Evolutionary conservation across 192 early-diverging fungal genomes (phyloP).

Genomic region (Coemansia sp.): DNA sequence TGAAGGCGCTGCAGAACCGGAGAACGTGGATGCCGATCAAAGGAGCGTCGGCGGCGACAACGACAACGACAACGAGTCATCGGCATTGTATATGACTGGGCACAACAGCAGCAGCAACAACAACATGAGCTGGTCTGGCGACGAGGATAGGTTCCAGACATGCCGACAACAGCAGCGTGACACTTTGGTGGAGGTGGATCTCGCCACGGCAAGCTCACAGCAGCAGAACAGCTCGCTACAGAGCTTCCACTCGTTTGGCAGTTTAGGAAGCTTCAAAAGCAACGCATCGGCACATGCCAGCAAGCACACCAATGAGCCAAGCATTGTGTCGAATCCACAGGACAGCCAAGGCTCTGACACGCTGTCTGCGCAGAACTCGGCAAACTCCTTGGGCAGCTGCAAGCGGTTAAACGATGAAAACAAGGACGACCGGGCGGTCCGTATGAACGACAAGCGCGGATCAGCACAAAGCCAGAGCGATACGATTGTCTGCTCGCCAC

Average conservation of each 20-base stretch:
- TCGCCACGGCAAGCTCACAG: neutral
- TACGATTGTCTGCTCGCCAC: slow-evolving; percentile 47
- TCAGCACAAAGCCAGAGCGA: slow-evolving; percentile 52
- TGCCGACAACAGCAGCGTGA: slow-evolving; percentile 1
- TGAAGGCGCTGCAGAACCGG: neutral
- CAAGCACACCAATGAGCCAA: neutral
- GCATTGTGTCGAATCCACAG: neutral
- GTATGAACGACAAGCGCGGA: slow-evolving; percentile 41
- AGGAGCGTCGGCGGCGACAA: neutral
- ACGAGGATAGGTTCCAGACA: slow-evolving; percentile 1
- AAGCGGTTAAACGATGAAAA: neutral
- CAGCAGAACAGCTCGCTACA: neutral
- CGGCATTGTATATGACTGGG: neutral
- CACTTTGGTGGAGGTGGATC: slow-evolving; percentile 1
- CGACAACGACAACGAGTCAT: neutral
- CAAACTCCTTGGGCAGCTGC: neutral
- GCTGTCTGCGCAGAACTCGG: neutral
- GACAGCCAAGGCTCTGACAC: neutral
- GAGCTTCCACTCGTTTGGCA: slow-evolving; percentile 5
- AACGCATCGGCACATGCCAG: neutral
- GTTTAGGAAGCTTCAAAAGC: neutral
- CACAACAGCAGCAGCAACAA: neutral
- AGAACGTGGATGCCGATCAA: neutral
- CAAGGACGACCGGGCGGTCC: neutral
- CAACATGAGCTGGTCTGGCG: neutral